A percentile compares a stretch with the other conserved stretches of the same genome.
Evolutionary conservation across 306 rosid species (phyloP).

Genomic region (Boehmeria nivea): DNA sequence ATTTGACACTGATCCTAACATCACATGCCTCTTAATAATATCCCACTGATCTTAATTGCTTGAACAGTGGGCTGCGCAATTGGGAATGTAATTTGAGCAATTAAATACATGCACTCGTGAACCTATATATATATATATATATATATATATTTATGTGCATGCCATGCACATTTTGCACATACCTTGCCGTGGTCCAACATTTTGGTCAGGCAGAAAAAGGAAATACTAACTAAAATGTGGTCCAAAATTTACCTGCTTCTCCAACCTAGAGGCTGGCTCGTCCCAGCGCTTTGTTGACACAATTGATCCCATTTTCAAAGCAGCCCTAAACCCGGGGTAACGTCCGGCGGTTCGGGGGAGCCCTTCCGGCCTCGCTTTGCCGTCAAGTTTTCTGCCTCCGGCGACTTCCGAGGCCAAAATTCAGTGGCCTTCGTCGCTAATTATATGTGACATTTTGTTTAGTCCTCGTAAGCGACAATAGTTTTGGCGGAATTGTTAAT

Average conservation of each 20-base stretch:
- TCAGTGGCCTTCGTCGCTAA: background rate
- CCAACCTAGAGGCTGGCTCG: slow-evolving; percentile 21
- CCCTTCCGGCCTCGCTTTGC: too few relatives aligned
- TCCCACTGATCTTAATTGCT: background rate
- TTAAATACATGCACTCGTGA: too few relatives aligned
- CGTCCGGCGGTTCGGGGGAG: slow-evolving; percentile 23
- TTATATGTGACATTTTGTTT: slow-evolving; percentile 9
- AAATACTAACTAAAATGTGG: background rate
- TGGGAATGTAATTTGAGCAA: too few relatives aligned
- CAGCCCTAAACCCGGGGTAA: too few relatives aligned
- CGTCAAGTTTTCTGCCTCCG: too few relatives aligned
- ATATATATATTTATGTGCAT: slow-evolving; percentile 2
- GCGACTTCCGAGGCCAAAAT: slow-evolving; percentile 52
- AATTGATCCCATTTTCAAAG: slow-evolving; percentile 35
- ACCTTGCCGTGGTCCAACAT: too few relatives aligned
- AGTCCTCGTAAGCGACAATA: slow-evolving; percentile 18
- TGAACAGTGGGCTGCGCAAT: too few relatives aligned
- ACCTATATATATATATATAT: too few relatives aligned
- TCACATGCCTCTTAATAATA: background rate
- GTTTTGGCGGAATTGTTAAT: too few relatives aligned
- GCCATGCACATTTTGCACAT: background rate
- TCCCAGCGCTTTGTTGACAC: slow-evolving; percentile 26
- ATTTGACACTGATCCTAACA: background rate
- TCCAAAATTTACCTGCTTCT: slow-evolving; percentile 39
- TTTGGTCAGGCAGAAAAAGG: background rate